phyloP scores from a whole-genome alignment of 257 asterid genomes.

The Nemophila menziesii region DNA sequence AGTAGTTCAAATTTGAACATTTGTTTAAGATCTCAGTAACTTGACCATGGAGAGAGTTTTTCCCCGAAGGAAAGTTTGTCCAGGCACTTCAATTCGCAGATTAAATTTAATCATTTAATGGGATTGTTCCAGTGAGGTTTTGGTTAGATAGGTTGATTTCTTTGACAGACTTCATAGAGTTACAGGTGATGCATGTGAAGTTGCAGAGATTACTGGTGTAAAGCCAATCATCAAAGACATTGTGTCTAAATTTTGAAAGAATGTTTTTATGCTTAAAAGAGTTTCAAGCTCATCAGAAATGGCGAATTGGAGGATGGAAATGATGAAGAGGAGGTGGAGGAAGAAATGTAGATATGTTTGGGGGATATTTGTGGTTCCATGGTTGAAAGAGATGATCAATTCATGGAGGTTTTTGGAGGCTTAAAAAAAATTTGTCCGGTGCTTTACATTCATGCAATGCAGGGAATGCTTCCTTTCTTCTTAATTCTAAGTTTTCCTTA shows the following conservation, averaged over 20 bases:
- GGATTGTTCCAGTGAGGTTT: slow-evolving; percentile 20
- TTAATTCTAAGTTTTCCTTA: too few relatives aligned
- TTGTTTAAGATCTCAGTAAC: slow-evolving; percentile 18
- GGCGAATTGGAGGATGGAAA: slow-evolving; percentile 28
- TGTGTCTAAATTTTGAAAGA: slow-evolving; percentile 30
- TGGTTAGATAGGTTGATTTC: slow-evolving; percentile 29
- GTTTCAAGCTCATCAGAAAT: slow-evolving; percentile 49
- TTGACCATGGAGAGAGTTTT: slow-evolving; percentile 21
- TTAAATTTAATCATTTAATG: slow-evolving; percentile 33
- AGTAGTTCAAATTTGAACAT: slow-evolving; percentile 22
- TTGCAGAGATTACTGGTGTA: slow-evolving; percentile 12
- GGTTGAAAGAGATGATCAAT: too few relatives aligned
- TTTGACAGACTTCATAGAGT: slow-evolving; percentile 16
- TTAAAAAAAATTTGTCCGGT: too few relatives aligned
- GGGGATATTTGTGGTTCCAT: slow-evolving; percentile 26
- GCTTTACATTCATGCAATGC: too few relatives aligned
- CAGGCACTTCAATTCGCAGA: slow-evolving; percentile 19
- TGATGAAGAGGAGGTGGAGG: slow-evolving; percentile 13
- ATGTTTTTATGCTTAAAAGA: slow-evolving; percentile 41
- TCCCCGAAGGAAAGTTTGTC: slow-evolving; percentile 23
- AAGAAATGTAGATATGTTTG: slow-evolving; percentile 13
- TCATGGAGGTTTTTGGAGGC: too few relatives aligned
- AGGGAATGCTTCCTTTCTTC: too few relatives aligned
- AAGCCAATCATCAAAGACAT: slow-evolving; percentile 54
- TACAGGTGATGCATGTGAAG: slow-evolving; percentile 26